These are phyloP conservation scores for Nicotiana noctiflora DNA, from an alignment of 257 asterid genomes.

Conservation along the genomic window DNA sequence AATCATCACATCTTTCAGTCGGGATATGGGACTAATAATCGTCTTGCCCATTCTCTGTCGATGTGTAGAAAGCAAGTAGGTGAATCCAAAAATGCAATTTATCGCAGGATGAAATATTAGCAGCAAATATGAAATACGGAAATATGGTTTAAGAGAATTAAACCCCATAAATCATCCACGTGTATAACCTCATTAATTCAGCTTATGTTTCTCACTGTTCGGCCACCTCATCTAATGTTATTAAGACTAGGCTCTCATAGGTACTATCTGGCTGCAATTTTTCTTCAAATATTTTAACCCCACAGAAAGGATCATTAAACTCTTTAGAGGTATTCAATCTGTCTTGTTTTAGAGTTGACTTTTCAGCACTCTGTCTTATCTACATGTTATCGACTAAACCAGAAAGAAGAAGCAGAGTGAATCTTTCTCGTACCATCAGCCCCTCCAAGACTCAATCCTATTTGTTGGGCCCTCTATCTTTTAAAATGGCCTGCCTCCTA, in stretches of 20 bases:
- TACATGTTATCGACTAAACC: too few species aligned
- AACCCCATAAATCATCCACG: background rate
- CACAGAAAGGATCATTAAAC: background rate
- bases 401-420: background rate
- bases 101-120: background rate
- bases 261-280: background rate
- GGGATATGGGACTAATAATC: constrained; percentile 28
- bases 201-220: background rate
- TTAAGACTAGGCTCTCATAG: background rate
- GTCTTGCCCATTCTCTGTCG: constrained; percentile 31
- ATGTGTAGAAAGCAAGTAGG: background rate
- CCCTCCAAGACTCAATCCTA: background rate
- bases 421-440: background rate
- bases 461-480: background rate
- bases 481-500: background rate
- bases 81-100: background rate
- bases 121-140: background rate
- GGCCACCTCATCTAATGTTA: background rate
- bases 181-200: background rate
- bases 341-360: background rate
- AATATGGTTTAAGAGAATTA: background rate
- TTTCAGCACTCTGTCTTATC: background rate
- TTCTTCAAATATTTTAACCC: background rate
- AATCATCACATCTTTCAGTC: constrained; percentile 24
- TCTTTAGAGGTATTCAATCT: background rate